phyloP scores from a whole-genome alignment of 441 rosid species.

The Jatropha podagrica region DNA sequence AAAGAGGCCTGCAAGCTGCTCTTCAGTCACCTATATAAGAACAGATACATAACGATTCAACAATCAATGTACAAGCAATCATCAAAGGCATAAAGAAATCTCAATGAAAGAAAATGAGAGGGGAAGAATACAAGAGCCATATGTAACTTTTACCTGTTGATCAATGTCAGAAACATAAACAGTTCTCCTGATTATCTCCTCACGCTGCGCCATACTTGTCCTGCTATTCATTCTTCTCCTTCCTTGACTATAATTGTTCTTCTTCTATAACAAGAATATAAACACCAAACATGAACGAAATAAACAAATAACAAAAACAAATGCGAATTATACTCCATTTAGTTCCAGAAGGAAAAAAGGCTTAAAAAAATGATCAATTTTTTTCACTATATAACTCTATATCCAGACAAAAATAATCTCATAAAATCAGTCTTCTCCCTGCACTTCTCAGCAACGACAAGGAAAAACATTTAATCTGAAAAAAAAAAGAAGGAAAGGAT shows the following conservation, averaged over 20 bases:
- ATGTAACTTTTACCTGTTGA: slow-evolving; percentile 54
- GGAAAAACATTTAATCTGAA: background rate
- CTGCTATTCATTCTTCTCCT: slow-evolving; percentile 68
- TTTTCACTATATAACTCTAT: background rate
- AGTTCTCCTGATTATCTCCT: slow-evolving; percentile 84
- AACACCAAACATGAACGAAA: slow-evolving; percentile 3
- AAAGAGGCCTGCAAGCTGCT: slow-evolving; percentile 90
- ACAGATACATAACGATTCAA: slow-evolving; percentile 5
- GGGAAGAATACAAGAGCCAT: background rate
- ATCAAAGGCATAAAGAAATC: background rate
- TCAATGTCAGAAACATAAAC: slow-evolving; percentile 94
- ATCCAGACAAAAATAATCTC: background rate
- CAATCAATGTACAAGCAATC: slow-evolving; percentile 19
- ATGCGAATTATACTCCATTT: background rate
- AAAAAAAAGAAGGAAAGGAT: background rate
- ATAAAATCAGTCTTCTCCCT: background rate
- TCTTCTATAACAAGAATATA: slow-evolving; percentile 48
- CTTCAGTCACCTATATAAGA: slow-evolving; percentile 75
- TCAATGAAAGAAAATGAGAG: background rate
- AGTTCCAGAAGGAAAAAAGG: background rate
- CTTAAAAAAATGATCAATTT: slow-evolving; percentile 4
- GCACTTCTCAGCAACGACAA: background rate
- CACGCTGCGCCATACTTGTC: slow-evolving; percentile 84
- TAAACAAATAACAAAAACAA: background rate
- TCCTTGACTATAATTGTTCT: slow-evolving; percentile 53